Evolutionary conservation across 495 filamentous ascomycete genomes (phyloP), one percentile per base, ranked within the genome.

Genomic region (Bathelium albidoporum): DNA sequence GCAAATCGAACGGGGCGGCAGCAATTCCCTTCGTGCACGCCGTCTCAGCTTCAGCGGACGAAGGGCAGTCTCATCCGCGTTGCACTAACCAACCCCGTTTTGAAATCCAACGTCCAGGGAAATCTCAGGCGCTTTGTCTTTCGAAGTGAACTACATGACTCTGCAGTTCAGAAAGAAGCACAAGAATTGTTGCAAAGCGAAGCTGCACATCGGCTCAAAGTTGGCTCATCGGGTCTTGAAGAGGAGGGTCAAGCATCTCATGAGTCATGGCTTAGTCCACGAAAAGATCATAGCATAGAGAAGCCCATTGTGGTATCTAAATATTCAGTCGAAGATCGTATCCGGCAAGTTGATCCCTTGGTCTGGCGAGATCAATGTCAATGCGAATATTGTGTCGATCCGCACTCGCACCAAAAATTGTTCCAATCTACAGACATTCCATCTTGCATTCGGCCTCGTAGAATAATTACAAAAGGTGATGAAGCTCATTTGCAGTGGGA

Each of bases 351-450:
- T 39, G 69, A 74, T 58, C 64, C 64, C 34, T 60, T 83, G 55
- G 87, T 84, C 72, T 81, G 96, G 20, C 87, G 92, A 32, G 92
- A 97, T 70, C 69, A 81, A 43, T 97, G 93, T 72, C 68, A 77
- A 41, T 96, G 93, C 68, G 70, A 79, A 2, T 66, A 26, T 2
- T 96, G 93, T 73, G 80, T 93, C 44, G 85, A 96, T 73, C 81
- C 82, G 1, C 82, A 87, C 61, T 91, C 90, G 0, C 87, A 84
- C 61, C 93, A 97, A 70, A 92, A 93, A 73, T 83, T 81, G 32
- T 92, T 93, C 74, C 80, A 86, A 28, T 88, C 87, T 0, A 76
- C 78, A 49, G 87, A 95, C 43, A 86, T 96, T 31, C 87, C 88
- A 0, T 5, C 65, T 1, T 29, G 76, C 16, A 82, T 90, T 58